Conservation (phyloP, 129 eudicot genomes). For the Apium graveolens region DNA sequence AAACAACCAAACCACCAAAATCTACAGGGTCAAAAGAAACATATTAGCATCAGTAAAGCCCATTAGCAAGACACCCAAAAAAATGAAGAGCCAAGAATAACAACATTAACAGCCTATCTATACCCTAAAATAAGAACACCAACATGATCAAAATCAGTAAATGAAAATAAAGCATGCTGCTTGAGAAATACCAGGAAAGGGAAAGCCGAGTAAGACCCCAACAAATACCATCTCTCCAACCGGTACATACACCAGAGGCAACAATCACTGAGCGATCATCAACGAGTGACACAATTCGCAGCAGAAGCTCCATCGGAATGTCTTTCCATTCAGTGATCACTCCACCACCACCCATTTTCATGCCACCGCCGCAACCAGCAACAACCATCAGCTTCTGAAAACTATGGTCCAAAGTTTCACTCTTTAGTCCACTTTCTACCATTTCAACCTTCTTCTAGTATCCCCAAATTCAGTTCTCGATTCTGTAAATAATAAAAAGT, state of each 20-base stretch:
- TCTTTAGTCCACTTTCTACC: not conserved
- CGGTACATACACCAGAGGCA: constrained; percentile 75
- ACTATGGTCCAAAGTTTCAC: constrained; percentile 6
- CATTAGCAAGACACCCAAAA: not conserved
- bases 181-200: constrained; percentile 62
- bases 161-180: not conserved
- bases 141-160: not conserved
- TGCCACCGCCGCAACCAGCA: constrained; percentile 24
- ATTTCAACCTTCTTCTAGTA: not conserved
- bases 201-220: constrained; percentile 61
- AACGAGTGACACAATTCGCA: constrained; percentile 6
- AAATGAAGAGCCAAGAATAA: not conserved
- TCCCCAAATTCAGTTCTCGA: not conserved
- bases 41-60: not conserved
- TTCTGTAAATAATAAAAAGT: not conserved
- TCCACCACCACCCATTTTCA: constrained; percentile 21
- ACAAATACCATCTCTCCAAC: constrained; percentile 87
- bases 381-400: constrained; percentile 8
- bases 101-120: not conserved
- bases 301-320: constrained; percentile 61
- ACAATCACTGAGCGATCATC: constrained; percentile 27
- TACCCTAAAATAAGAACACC: not conserved
- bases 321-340: constrained; percentile 68
- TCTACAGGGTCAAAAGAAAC: not conserved
- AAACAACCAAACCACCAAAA: not conserved